These are phyloP conservation scores for Colletotrichum liaoningense DNA, from an alignment of 2,329 filamentous ascomycete genomes.

Conservation along the genomic window DNA sequence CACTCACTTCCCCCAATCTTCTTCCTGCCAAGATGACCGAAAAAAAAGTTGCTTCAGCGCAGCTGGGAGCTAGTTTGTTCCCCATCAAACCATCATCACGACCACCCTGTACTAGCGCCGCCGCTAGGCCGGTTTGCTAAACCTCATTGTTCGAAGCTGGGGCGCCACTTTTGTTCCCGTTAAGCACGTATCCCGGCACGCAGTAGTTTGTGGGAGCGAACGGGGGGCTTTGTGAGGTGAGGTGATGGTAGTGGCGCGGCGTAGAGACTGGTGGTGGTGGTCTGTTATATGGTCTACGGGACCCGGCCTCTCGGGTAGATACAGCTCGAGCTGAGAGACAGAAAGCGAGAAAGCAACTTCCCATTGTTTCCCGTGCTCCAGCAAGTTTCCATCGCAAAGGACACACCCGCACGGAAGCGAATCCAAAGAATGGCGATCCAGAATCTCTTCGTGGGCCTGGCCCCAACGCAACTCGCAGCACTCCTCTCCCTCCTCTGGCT, in stretches of 20 bases:
- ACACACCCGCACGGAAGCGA: background rate
- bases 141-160: background rate
- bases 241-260: background rate
- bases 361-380: background rate
- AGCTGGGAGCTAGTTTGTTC: background rate
- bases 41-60: too few relatives aligned
- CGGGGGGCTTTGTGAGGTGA: background rate
- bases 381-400: background rate
- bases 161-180: background rate
- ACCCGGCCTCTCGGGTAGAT: background rate
- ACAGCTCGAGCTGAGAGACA: background rate
- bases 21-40: too few relatives aligned
- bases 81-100: background rate
- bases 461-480: conserved; percentile 41
- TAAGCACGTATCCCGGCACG: background rate
- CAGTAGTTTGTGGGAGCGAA: background rate
- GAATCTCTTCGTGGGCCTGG: conserved; percentile 36
- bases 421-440: conserved; percentile 40
- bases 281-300: background rate
- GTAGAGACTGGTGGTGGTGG: background rate
- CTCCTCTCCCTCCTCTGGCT: conserved; percentile 42
- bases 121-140: background rate
- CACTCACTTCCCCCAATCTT: too few relatives aligned
- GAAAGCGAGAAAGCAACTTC: background rate
- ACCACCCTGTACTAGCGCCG: background rate